Percentiles rank a stretch among this genome's conserved stretches.
These are phyloP conservation scores for Ophiostoma montium DNA, from an alignment of 2,329 filamentous ascomycete genomes.

Conservation along the genomic window DNA sequence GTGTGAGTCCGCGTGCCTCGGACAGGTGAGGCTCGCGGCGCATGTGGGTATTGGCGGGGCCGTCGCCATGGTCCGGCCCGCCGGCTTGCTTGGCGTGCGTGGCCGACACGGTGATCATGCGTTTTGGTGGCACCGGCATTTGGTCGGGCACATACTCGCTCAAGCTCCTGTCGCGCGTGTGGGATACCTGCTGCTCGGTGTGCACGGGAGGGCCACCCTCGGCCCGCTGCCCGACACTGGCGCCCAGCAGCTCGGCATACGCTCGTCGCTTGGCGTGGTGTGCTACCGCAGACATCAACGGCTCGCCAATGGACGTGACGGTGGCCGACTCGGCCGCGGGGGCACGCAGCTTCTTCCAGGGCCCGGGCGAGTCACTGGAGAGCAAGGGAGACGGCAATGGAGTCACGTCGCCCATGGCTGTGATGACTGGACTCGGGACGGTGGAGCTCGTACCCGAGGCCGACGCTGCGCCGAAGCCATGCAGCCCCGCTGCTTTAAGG, in stretches of 20 bases:
- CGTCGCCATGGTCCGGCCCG: slow-evolving; percentile 5
- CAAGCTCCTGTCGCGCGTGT: slow-evolving; percentile 65
- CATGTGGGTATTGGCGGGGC: slow-evolving; percentile 24
- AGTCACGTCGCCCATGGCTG: slow-evolving; percentile 65
- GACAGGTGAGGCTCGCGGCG: slow-evolving; percentile 73
- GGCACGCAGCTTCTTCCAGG: slow-evolving; percentile 44
- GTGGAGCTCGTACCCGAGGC: slow-evolving; percentile 48
- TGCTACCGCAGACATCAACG: slow-evolving; percentile 33
- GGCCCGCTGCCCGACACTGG: slow-evolving; percentile 11
- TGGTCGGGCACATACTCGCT: slow-evolving; percentile 77
- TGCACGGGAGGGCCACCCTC: slow-evolving; percentile 14
- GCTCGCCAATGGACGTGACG: slow-evolving; percentile 37
- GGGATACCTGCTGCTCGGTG: slow-evolving; percentile 18
- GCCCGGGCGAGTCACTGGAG: slow-evolving; percentile 48
- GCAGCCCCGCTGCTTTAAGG: slow-evolving; percentile 36
- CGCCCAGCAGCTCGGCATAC: slow-evolving; percentile 33
- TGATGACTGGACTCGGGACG: slow-evolving; percentile 59
- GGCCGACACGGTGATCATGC: slow-evolving; percentile 60
- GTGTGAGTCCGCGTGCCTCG: slow-evolving; percentile 58
- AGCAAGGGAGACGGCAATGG: slow-evolving; percentile 65
- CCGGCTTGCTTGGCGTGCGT: slow-evolving; percentile 34
- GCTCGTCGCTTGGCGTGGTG: slow-evolving; percentile 43
- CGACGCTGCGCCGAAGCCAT: slow-evolving; percentile 31
- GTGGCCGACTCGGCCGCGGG: slow-evolving; percentile 29
- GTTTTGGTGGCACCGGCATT: slow-evolving; percentile 50